These are phyloP conservation scores for Chrysanthemum makinoi DNA, from an alignment of 129 eudicot species.

Conservation along the genomic window DNA sequence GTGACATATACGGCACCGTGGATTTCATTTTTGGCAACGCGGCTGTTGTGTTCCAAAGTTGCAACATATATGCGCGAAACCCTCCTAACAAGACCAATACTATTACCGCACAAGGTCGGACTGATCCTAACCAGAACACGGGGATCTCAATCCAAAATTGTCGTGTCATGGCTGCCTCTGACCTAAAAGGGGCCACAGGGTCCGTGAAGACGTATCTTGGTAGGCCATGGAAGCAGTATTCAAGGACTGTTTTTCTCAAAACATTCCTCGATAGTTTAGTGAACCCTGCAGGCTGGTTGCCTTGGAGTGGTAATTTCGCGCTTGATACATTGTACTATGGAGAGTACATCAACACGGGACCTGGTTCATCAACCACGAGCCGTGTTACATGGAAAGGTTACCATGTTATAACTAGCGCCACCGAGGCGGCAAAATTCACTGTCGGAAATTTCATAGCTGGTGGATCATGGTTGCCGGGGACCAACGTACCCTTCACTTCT, in stretches of 20 bases:
- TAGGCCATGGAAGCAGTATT: conserved; percentile 55
- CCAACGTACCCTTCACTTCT: conserved; percentile 47
- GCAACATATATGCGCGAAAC: conserved; percentile 49
- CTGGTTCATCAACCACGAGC: conserved; percentile 39
- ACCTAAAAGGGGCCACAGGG: conserved; percentile 29
- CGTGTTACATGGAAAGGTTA: conserved; percentile 56
- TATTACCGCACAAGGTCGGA: conserved; percentile 59
- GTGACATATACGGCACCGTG: conserved; percentile 58
- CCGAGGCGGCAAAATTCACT: conserved; percentile 41
- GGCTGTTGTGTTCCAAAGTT: conserved; percentile 48
- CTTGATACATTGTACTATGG: conserved; percentile 48
- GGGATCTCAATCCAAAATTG: conserved; percentile 54
- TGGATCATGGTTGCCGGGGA: conserved; percentile 54
- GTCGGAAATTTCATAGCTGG: conserved; percentile 54
- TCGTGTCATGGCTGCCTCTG: conserved; percentile 40
- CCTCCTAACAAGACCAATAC: conserved; percentile 50
- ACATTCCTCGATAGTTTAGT: conserved; percentile 35
- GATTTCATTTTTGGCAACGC: conserved; percentile 59
- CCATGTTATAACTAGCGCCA: conserved; percentile 44
- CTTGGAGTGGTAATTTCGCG: conserved; percentile 53
- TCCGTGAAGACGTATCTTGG: conserved; percentile 46
- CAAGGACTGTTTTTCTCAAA: conserved; percentile 48
- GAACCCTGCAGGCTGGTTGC: conserved; percentile 49
- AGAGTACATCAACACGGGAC: conserved; percentile 47
- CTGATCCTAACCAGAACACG: conserved; percentile 54